Evolutionary conservation across 371 early-diverging fungal species (phyloP).

Genomic region (Rhizoclosmatium hyalinum): DNA sequence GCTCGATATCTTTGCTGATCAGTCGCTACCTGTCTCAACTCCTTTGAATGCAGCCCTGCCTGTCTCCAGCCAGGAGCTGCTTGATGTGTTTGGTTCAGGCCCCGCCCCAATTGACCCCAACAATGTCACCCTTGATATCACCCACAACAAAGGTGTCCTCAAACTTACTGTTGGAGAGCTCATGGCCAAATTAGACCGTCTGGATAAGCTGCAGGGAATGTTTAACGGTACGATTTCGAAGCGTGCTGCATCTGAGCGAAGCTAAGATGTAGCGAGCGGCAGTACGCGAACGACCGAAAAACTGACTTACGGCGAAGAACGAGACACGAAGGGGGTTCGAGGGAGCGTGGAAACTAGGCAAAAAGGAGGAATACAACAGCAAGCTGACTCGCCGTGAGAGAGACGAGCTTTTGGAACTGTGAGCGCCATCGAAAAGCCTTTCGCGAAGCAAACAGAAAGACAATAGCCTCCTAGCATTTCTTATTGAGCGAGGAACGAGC

Average conservation of each 20-base stretch:
- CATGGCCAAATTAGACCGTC: constrained; percentile 22
- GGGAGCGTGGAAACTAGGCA: background rate
- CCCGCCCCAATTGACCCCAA: background rate
- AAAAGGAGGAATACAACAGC: too few relatives aligned
- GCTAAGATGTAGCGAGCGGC: background rate
- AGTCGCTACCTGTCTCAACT: background rate
- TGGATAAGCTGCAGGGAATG: constrained; percentile 24
- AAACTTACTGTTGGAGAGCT: constrained; percentile 11
- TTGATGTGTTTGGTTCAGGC: background rate
- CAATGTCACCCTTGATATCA: constrained; percentile 8
- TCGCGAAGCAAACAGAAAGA: too few relatives aligned
- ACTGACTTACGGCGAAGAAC: background rate
- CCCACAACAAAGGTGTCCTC: constrained; percentile 15
- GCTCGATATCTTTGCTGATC: constrained; percentile 10
- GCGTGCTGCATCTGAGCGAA: background rate
- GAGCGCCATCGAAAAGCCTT: too few relatives aligned
- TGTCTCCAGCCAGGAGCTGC: constrained; percentile 3
- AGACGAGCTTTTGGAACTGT: too few relatives aligned
- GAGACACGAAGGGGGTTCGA: background rate
- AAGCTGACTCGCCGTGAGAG: too few relatives aligned
- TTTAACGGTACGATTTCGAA: constrained; percentile 23
- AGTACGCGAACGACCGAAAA: background rate
- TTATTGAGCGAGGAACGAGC: background rate
- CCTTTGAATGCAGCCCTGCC: background rate
- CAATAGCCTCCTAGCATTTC: too few relatives aligned